Evolutionary conservation across 768 basidiomycete genomes (phyloP).

Genomic region (Xerocomus spinulosus): DNA sequence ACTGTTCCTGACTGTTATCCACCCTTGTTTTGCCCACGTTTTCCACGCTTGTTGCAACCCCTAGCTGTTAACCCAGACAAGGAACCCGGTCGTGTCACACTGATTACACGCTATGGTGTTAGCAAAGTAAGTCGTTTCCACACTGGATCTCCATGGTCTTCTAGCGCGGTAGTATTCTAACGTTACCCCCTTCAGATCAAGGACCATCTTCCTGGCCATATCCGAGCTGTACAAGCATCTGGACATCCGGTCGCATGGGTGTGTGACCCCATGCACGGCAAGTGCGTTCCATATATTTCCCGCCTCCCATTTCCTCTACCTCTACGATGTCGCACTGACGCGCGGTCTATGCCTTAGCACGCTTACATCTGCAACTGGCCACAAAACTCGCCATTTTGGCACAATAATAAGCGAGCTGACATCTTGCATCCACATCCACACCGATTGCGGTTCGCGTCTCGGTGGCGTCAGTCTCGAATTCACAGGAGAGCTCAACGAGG

Average conservation of each 20-base stretch:
- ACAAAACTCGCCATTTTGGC: slow-evolving; percentile 89
- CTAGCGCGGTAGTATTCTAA: not conserved
- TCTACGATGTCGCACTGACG: no score
- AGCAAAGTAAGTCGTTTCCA: slow-evolving; percentile 50
- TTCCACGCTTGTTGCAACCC: not conserved
- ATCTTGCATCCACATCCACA: slow-evolving; percentile 76
- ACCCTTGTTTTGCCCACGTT: no score
- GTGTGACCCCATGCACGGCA: slow-evolving; percentile 99
- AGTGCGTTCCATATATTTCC: slow-evolving; percentile 48
- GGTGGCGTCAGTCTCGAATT: slow-evolving; percentile 87
- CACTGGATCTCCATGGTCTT: not conserved
- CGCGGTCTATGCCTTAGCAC: slow-evolving; percentile 51
- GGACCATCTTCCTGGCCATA: slow-evolving; percentile 70
- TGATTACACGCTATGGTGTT: slow-evolving; percentile 94
- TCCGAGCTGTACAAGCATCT: slow-evolving; percentile 71
- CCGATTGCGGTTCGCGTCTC: slow-evolving; percentile 64
- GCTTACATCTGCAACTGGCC: slow-evolving; percentile 67
- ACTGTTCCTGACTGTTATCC: not conserved
- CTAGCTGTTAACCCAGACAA: slow-evolving; percentile 84
- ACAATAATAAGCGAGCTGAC: slow-evolving; percentile 87
- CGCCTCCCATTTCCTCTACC: no score
- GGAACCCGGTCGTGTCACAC: slow-evolving; percentile 76
- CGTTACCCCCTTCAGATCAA: slow-evolving; percentile 51
- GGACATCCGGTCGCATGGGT: slow-evolving; percentile 91
- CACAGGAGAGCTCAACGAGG: slow-evolving; percentile 85